Conservation (phyloP, 2,329 filamentous ascomycete genomes). For the Corynespora cassiicola region DNA sequence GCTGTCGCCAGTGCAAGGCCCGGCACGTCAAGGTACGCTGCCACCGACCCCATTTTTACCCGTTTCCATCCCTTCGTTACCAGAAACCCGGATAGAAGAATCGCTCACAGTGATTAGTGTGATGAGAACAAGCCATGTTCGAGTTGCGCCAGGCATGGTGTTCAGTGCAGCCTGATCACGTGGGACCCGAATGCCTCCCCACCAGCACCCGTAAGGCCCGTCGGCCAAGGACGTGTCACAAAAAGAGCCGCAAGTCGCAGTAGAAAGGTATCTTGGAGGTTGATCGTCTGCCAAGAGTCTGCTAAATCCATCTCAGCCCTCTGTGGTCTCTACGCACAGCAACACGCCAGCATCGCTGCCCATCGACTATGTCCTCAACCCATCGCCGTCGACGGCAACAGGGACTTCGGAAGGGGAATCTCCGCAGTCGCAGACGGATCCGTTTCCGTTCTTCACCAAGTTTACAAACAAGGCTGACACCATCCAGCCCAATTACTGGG, state of each 20-base stretch:
- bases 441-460: constrained; percentile 39
- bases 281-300: not conserved
- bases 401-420: constrained; percentile 30
- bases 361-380: constrained; percentile 30
- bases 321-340: not conserved
- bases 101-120: constrained; percentile 35
- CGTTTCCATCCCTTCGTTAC: constrained; percentile 9
- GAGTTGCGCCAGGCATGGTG: constrained; percentile 45
- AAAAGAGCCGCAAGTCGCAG: constrained; percentile 14
- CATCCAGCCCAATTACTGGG: constrained; percentile 33
- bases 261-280: constrained; percentile 20
- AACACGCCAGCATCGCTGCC: constrained; percentile 16
- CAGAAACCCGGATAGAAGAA: constrained; percentile 1
- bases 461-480: constrained; percentile 31
- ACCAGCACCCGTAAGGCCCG: constrained; percentile 15
- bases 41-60: constrained; percentile 4
- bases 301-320: constrained; percentile 17
- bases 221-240: no score
- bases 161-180: constrained; percentile 42
- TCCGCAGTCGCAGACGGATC: constrained; percentile 33
- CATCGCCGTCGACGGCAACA: constrained; percentile 13
- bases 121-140: constrained; percentile 47
- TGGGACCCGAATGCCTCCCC: constrained; percentile 25
- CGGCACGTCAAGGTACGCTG: constrained; percentile 45
- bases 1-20: constrained; percentile 45